Conservation (phyloP, 1,139 yeast genomes). For the Kodamaea ohmeri region DNA sequence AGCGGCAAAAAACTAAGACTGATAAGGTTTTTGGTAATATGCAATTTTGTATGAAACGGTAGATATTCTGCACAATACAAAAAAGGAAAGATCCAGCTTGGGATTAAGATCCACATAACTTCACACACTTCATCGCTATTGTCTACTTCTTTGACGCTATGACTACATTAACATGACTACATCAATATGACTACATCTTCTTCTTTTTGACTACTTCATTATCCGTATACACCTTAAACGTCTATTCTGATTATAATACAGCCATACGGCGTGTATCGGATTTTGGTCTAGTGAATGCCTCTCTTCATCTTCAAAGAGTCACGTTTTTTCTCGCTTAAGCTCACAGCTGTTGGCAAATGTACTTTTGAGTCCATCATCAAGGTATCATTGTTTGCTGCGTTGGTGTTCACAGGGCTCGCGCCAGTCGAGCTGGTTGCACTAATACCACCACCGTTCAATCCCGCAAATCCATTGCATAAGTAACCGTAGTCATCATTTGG, state of each 20-base stretch:
- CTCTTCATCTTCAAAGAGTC: conserved; percentile 48
- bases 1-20: not conserved
- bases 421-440: conserved; percentile 13
- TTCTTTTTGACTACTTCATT: too few species aligned
- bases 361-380: conserved; percentile 18
- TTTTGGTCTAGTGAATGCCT: conserved; percentile 36
- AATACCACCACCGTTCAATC: conserved; percentile 20
- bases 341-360: conserved; percentile 30
- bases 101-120: too few species aligned
- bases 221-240: not conserved
- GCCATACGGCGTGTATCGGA: not conserved
- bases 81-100: too few species aligned
- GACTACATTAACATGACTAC: too few species aligned
- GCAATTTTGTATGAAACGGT: too few species aligned
- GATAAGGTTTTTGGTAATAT: too few species aligned
- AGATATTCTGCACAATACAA: too few species aligned
- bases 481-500: conserved; percentile 39
- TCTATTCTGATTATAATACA: conserved; percentile 2
- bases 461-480: conserved; percentile 24
- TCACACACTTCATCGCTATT: too few species aligned
- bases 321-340: conserved; percentile 47
- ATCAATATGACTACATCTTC: too few species aligned
- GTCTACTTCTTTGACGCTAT: too few species aligned
- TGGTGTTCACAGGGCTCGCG: conserved; percentile 12
- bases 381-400: conserved; percentile 11